Conservation (phyloP, 2,329 filamentous ascomycete genomes). For the Colletotrichum sp. region DNA sequence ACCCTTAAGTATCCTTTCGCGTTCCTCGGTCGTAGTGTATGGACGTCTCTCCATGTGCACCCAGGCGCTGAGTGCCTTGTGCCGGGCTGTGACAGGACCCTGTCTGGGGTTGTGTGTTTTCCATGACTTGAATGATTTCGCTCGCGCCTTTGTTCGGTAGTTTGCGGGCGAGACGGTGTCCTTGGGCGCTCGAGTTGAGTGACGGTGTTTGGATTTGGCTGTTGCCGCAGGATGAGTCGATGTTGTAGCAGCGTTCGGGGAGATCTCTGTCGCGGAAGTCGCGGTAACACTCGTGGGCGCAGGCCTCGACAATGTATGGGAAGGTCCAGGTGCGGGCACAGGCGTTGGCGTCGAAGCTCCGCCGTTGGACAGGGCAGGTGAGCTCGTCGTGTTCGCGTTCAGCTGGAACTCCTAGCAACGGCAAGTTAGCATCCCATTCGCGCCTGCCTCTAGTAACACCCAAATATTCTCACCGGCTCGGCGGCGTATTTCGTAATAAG, state of each 20-base stretch:
- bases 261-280: background rate
- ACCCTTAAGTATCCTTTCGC: constrained; percentile 21
- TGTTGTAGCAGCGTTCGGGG: background rate
- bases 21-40: constrained; percentile 25
- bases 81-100: background rate
- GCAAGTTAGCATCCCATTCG: background rate
- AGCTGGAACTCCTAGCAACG: background rate
- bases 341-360: background rate
- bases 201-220: background rate
- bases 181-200: background rate
- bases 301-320: background rate
- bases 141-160: constrained; percentile 23
- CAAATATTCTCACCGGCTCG: background rate
- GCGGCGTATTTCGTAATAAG: background rate
- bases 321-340: background rate
- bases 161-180: background rate
- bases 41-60: constrained; percentile 24
- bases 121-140: constrained; percentile 24
- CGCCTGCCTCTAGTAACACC: background rate
- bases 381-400: background rate
- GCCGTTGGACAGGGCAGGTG: background rate
- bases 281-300: background rate
- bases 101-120: background rate
- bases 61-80: constrained; percentile 4
- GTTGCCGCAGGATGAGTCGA: background rate